Base-by-base conservation (phyloP, 805 yeast genomes). In the Yarrowia sp. region DNA sequence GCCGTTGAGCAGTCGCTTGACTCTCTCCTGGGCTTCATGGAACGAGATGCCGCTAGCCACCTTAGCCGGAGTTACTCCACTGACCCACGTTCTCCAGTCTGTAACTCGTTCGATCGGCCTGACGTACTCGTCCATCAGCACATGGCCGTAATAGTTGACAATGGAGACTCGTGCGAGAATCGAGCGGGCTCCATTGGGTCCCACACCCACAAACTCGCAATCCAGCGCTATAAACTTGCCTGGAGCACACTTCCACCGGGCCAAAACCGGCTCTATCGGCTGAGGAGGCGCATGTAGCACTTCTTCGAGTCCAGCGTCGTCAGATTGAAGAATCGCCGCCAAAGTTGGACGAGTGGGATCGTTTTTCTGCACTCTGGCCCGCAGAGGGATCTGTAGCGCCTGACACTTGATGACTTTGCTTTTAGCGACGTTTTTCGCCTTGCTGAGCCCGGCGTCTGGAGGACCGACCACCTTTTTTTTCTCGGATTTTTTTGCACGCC, bases 151-250 rank as follows among this genome's bases (percentile, higher is more conserved):
- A 75, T 82, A 91, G 75, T 93, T 92, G 3, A 93, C 97, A 13
- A 93, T 79, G 0, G 97, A 91, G 0, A 92, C 95, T 71, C 98
- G 82, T 0, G 97, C 98, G 15, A 93, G 79, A 1, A 87, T 94
- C 6, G 92, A 86, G 43, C 74, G 73, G 10, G 75, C 69, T 7
- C 96, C 96, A 10, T 86, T 87, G 6, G 84, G 85, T 0, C 97
- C 97, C 1, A 90, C 88, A 12, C 97, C 97, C 1, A 93, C 98
- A 80, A 93, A 92, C 73, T 93, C 98, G 79, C 98, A 92, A 77
- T 93, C 98, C 70, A 93, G 85, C 0, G 97, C 91, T 1, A 92
- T 69, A 72, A 84, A 92, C 73, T 84, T 89, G 1, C 97, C 97
- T 0, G 86, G 79, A 52, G 83, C 72, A 9, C 76, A 68, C n/a